Evolutionary conservation across 108 stramenopile genomes (phyloP).

Genomic region (Skeletonema costatum): DNA sequence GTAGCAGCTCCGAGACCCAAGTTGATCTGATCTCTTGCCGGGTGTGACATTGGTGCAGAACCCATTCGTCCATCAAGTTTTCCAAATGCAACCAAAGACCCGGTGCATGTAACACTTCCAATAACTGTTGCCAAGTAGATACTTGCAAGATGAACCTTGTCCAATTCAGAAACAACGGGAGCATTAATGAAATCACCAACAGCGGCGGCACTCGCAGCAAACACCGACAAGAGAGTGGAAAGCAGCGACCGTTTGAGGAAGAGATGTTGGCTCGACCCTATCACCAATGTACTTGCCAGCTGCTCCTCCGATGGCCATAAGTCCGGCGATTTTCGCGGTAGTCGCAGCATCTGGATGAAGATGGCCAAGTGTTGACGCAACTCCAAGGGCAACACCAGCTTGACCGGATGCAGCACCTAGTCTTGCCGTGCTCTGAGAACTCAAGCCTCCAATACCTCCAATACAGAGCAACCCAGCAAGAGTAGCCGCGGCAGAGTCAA

Average conservation of each 20-base stretch:
- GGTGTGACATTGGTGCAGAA: conserved; percentile 79
- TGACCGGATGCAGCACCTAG: conserved; percentile 95
- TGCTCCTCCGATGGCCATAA: conserved; percentile 92
- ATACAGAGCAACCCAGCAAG: conserved; percentile 95
- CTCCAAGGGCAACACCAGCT: conserved; percentile 95
- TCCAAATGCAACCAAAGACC: conserved; percentile 97
- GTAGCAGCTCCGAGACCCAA: conserved; percentile 92
- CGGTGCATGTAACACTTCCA: conserved; percentile 97
- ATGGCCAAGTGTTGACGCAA: conserved; percentile 93
- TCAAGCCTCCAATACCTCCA: conserved; percentile 96
- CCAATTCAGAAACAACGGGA: conserved; percentile 69
- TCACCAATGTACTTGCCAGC: conserved; percentile 89
- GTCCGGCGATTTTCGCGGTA: conserved; percentile 77
- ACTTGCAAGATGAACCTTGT: conserved; percentile 81
- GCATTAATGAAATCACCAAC: conserved; percentile 87
- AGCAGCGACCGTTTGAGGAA: conserved; percentile 98
- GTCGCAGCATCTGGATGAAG: conserved; percentile 73
- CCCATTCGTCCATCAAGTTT: conserved; percentile 91
- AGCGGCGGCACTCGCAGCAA: conserved; percentile 90
- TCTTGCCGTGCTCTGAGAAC: conserved; percentile 93
- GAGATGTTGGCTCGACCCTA: conserved; percentile 93
- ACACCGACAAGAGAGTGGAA: conserved; percentile 97
- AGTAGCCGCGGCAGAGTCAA: conserved; percentile 86
- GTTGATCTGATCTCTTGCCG: conserved; percentile 89
- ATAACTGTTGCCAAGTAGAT: conserved; percentile 96